A percentile compares a stretch with the other conserved stretches of the same genome.
Conservation (phyloP, 2,329 filamentous ascomycete genomes). For the Arthroderma uncinatum region DNA sequence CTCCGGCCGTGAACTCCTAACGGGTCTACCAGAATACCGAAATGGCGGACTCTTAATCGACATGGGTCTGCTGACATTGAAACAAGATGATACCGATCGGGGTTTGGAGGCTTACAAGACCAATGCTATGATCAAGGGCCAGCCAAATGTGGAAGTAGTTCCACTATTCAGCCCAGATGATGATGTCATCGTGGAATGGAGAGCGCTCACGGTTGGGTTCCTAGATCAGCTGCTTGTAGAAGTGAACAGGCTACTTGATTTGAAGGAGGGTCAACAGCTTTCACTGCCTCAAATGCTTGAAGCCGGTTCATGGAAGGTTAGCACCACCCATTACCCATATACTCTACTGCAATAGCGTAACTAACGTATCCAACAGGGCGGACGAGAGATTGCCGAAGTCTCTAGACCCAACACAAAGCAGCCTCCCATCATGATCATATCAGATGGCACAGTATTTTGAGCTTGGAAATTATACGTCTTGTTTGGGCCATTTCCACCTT, state of each 20-base stretch:
- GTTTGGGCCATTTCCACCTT: background rate
- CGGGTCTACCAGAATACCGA: constrained; percentile 80
- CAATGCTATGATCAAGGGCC: constrained; percentile 60
- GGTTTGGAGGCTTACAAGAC: constrained; percentile 59
- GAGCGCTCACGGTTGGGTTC: constrained; percentile 63
- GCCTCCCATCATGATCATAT: constrained; percentile 89
- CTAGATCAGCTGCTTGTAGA: constrained; percentile 59
- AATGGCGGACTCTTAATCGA: constrained; percentile 85
- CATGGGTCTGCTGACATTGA: constrained; percentile 67
- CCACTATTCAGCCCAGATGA: constrained; percentile 63
- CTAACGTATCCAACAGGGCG: constrained; percentile 49
- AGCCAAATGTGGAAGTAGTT: constrained; percentile 61
- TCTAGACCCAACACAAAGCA: constrained; percentile 93
- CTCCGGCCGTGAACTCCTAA: constrained; percentile 68
- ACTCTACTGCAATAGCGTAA: background rate
- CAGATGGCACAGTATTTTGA: constrained; percentile 89
- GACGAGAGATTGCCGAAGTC: constrained; percentile 89
- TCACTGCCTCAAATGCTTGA: constrained; percentile 82
- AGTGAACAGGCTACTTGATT: constrained; percentile 55
- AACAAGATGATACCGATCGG: constrained; percentile 55
- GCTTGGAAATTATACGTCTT: background rate
- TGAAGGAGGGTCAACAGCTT: constrained; percentile 59
- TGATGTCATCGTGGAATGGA: constrained; percentile 71
- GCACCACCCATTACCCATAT: constrained; percentile 19
- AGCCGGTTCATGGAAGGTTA: constrained; percentile 94